Evolutionary conservation across 2,329 filamentous ascomycete species (phyloP).

Genomic region (Calonectria pseudoturangicola): DNA sequence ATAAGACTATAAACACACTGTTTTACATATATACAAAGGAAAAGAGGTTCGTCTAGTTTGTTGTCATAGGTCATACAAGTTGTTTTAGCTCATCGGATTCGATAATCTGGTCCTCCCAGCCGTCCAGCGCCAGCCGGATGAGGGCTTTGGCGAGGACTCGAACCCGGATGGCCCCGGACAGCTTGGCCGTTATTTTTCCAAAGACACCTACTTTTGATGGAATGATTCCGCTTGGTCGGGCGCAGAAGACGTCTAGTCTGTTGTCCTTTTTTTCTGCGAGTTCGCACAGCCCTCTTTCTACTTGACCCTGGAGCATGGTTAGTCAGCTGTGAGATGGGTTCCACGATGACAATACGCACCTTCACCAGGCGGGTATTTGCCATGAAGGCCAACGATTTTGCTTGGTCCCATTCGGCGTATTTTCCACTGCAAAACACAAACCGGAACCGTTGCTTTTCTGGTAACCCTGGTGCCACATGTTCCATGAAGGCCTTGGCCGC

Average conservation of each 20-base stretch:
- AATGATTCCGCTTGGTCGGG: neutral
- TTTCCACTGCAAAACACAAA: constrained; percentile 15
- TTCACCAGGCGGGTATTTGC: neutral
- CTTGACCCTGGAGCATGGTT: neutral
- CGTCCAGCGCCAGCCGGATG: neutral
- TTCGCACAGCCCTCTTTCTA: neutral
- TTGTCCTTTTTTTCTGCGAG: constrained; percentile 3
- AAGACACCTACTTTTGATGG: neutral
- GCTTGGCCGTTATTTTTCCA: neutral
- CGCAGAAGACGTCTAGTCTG: neutral
- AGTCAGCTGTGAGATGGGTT: neutral
- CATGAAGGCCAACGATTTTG: constrained; percentile 7
- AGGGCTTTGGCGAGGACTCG: constrained; percentile 3
- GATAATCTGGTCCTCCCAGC: constrained; percentile 1
- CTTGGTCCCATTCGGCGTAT: constrained; percentile 4
- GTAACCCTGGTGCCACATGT: neutral
- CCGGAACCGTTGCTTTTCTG: constrained; percentile 19
- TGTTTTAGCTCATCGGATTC: neutral
- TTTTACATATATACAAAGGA: neutral
- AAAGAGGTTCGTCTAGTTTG: neutral
- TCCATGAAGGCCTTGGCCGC: constrained; percentile 1
- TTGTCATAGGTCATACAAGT: neutral
- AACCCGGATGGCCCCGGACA: neutral
- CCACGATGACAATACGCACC: neutral
- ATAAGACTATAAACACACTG: neutral